Evolutionary conservation across 1,284 basidiomycete species (phyloP).

Genomic region (Ustilago curta): DNA sequence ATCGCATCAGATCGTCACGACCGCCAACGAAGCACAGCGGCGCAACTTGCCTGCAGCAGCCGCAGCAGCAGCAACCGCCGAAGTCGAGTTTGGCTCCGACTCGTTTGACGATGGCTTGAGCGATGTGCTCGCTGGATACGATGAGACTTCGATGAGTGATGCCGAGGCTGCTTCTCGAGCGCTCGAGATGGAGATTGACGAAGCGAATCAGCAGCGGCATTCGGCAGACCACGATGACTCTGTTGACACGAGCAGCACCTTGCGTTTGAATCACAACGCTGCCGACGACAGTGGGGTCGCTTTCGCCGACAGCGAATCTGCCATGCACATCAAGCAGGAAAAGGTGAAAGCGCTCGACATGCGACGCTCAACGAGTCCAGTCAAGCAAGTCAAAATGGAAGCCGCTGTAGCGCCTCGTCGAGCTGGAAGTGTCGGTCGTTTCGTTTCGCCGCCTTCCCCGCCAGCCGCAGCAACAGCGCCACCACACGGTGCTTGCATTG

Average conservation of each 20-base stretch:
- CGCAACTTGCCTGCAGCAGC: constrained; percentile 1
- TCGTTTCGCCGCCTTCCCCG: constrained; percentile 39
- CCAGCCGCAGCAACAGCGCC: constrained; percentile 2
- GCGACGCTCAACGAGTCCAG: constrained; percentile 40
- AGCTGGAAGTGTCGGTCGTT: constrained; percentile 47
- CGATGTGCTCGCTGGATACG: constrained; percentile 36
- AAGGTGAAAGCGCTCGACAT: constrained; percentile 21
- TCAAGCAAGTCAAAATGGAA: constrained; percentile 45
- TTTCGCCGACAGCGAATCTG: constrained; percentile 1
- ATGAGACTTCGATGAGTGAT: constrained; percentile 41
- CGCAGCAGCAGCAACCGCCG: constrained; percentile 7
- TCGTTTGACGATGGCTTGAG: constrained; percentile 38
- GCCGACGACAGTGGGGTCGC: constrained; percentile 48
- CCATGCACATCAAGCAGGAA: constrained; percentile 26
- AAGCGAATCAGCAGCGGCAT: constrained; percentile 1
- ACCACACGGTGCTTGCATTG: background rate
- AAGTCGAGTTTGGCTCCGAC: constrained; percentile 34
- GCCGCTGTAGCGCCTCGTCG: constrained; percentile 21
- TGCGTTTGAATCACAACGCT: constrained; percentile 10
- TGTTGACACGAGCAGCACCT: background rate
- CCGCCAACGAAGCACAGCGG: constrained; percentile 2
- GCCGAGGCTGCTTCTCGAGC: constrained; percentile 41
- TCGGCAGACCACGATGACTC: constrained; percentile 4
- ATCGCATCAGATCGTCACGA: constrained; percentile 5
- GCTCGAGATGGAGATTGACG: constrained; percentile 47